Conservation (phyloP, 1,284 basidiomycete genomes). For the Apiotrichum sp. region DNA sequence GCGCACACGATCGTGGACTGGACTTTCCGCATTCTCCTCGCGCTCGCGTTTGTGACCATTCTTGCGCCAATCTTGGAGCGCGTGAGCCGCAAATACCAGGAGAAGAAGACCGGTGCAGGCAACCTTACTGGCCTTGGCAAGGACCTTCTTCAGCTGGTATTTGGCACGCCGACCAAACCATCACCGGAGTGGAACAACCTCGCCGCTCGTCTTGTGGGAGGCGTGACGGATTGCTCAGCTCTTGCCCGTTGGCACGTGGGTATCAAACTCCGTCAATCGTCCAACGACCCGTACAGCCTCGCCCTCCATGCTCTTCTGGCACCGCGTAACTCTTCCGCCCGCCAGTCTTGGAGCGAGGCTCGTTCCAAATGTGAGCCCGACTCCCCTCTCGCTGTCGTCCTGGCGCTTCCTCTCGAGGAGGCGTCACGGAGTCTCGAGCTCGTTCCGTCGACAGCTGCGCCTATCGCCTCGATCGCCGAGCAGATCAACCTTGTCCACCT, state of each 20-base stretch:
- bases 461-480: constrained; percentile 41
- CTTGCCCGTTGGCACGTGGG: constrained; percentile 26
- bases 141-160: constrained; percentile 15
- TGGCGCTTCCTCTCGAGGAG: constrained; percentile 36
- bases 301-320: constrained; percentile 37
- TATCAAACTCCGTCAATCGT: constrained; percentile 26
- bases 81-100: constrained; percentile 12
- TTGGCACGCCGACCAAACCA: constrained; percentile 4
- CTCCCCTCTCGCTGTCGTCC: constrained; percentile 33
- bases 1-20: constrained; percentile 36
- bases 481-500: constrained; percentile 43
- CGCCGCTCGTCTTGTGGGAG: constrained; percentile 31
- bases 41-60: constrained; percentile 24
- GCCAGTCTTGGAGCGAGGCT: constrained; percentile 32
- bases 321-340: constrained; percentile 19
- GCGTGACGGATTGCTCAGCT: constrained; percentile 18
- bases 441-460: constrained; percentile 29
- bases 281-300: constrained; percentile 30
- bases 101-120: constrained; percentile 18
- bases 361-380: constrained; percentile 20
- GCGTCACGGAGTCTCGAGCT: constrained; percentile 27
- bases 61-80: constrained; percentile 26
- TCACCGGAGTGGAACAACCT: constrained; percentile 21
- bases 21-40: constrained; percentile 35
- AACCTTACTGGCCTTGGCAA: constrained; percentile 13